phyloP scores from a whole-genome alignment of 2,329 filamentous ascomycete species.

The Nothophoma quercina region DNA sequence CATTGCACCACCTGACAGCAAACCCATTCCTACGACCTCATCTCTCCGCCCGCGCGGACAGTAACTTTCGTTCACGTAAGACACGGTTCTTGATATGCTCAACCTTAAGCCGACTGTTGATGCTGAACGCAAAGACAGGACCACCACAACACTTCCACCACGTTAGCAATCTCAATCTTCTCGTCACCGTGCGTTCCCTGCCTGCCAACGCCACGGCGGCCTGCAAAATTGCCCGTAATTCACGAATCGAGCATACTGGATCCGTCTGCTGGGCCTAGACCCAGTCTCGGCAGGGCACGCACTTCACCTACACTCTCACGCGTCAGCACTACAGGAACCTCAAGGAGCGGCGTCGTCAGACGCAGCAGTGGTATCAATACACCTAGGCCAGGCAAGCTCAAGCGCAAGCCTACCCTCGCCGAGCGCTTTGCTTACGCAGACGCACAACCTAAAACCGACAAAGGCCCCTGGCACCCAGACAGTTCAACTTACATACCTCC shows the following conservation, averaged over 20 bases:
- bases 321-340: not conserved
- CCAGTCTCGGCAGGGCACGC: constrained; percentile 19
- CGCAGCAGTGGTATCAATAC: constrained; percentile 1
- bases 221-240: constrained; percentile 7
- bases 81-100: not conserved
- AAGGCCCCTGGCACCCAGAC: constrained; percentile 16
- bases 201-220: constrained; percentile 13
- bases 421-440: constrained; percentile 13
- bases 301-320: constrained; percentile 8
- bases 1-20: constrained; percentile 1
- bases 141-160: constrained; percentile 14
- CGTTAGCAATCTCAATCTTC: constrained; percentile 14
- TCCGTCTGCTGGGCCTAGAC: constrained; percentile 19
- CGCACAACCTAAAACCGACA: constrained; percentile 6
- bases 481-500: constrained; percentile 15
- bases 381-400: constrained; percentile 1
- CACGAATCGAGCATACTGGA: constrained; percentile 22
- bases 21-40: constrained; percentile 5
- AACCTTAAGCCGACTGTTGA: not conserved
- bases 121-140: not conserved
- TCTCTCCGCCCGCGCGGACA: not conserved
- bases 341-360: not conserved
- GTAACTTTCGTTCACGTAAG: not conserved
- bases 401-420: constrained; percentile 8
- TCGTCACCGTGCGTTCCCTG: constrained; percentile 14